Percentiles rank a stretch among this genome's conserved stretches.
These are phyloP conservation scores for Aspergillus terreus DNA, from an alignment of 2,329 filamentous ascomycete genomes.

Conservation along the genomic window DNA sequence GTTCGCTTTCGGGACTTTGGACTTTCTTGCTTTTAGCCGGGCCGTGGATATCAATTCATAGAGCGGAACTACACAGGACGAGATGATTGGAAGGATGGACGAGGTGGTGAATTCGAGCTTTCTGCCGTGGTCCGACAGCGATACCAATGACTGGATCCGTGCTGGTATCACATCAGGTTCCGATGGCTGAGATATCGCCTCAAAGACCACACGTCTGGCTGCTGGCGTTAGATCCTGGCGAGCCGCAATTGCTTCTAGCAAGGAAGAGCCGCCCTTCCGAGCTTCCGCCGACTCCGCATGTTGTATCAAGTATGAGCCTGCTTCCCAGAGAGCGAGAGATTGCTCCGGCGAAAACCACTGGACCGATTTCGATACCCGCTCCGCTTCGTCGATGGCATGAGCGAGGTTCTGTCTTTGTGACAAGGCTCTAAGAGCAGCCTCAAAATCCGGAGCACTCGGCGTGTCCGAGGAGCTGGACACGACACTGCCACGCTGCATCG, in stretches of 20 bases:
- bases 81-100: constrained; percentile 38
- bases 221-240: constrained; percentile 38
- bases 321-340: constrained; percentile 38
- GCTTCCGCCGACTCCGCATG: constrained; percentile 33
- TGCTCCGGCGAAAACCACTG: constrained; percentile 39
- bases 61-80: constrained; percentile 36
- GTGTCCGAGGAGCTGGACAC: constrained; percentile 38
- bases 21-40: constrained; percentile 37
- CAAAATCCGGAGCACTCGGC: constrained; percentile 35
- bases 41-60: constrained; percentile 34
- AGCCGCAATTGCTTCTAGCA: constrained; percentile 35
- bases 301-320: constrained; percentile 35
- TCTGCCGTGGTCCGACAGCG: constrained; percentile 41
- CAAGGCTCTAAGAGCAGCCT: constrained; percentile 33
- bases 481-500: constrained; percentile 41
- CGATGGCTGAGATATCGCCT: constrained; percentile 31
- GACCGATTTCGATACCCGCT: constrained; percentile 29
- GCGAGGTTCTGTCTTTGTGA: constrained; percentile 31
- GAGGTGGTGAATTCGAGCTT: constrained; percentile 39
- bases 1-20: constrained; percentile 29
- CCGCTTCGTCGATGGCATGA: constrained; percentile 38
- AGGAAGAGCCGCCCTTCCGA: constrained; percentile 30
- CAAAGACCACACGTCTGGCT: constrained; percentile 32
- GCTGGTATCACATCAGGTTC: constrained; percentile 36
- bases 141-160: constrained; percentile 37